Percentiles rank a stretch among this genome's conserved stretches.
These are phyloP conservation scores for Populus hybrid DNA, from an alignment of 441 rosid genomes.

Conservation along the genomic window DNA sequence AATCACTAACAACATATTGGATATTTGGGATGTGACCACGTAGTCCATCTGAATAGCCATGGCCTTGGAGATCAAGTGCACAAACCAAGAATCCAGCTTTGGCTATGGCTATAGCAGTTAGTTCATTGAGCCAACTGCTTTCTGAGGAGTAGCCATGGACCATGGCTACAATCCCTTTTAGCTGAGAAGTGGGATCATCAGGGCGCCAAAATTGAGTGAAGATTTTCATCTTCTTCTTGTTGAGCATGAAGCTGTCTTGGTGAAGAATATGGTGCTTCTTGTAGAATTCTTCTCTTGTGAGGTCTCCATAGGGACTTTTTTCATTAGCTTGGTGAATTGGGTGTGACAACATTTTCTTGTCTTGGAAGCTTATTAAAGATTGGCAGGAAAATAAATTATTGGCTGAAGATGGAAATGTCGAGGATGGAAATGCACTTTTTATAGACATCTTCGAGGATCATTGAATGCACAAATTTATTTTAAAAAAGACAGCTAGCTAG, in stretches of 20 bases:
- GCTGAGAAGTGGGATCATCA: not conserved
- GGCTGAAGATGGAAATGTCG: not conserved
- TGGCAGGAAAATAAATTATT: not conserved
- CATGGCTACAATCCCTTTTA: conserved; percentile 34
- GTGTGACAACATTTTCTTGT: conserved; percentile 20
- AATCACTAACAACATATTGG: conserved; percentile 19
- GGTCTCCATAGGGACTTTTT: conserved; percentile 27
- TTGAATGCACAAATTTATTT: not conserved
- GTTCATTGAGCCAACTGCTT: conserved; percentile 37
- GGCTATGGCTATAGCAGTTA: conserved; percentile 32
- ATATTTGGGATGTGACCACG: conserved; percentile 32
- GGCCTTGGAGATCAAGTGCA: conserved; percentile 37
- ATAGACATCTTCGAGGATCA: not conserved
- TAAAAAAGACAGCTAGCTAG: not conserved
- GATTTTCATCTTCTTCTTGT: conserved; percentile 26
- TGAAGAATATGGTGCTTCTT: conserved; percentile 26
- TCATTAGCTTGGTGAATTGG: conserved; percentile 33
- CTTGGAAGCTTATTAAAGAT: not conserved
- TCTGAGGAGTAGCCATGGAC: conserved; percentile 36
- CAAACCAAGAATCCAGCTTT: conserved; percentile 28
- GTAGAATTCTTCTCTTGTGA: conserved; percentile 34
- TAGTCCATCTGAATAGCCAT: conserved; percentile 31
- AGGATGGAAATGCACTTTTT: not conserved
- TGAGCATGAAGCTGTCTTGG: conserved; percentile 21
- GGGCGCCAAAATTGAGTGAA: conserved; percentile 35